phyloP scores from a whole-genome alignment of 2,329 filamentous ascomycete species.

The Botrytis squamosa region DNA sequence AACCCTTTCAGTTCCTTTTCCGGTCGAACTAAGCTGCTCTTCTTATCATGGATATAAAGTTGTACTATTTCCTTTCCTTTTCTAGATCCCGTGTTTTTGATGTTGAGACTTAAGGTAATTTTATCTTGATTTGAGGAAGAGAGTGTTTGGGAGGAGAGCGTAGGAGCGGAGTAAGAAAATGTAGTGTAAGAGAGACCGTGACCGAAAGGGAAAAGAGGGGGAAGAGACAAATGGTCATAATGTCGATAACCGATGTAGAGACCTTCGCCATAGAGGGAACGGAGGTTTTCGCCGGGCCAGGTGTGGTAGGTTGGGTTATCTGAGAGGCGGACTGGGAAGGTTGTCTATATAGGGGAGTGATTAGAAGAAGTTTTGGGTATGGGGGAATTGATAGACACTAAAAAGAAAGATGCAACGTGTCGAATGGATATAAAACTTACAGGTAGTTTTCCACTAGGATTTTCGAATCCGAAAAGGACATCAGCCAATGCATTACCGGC shows the following conservation, averaged over 20 bases:
- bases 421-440: conserved; percentile 26
- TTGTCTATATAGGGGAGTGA: conserved; percentile 45
- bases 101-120: conserved; percentile 43
- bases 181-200: conserved; percentile 72
- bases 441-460: conserved; percentile 67
- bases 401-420: background rate
- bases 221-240: conserved; percentile 61
- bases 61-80: conserved; percentile 65
- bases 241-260: conserved; percentile 72
- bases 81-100: conserved; percentile 59
- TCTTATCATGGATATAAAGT: conserved; percentile 63
- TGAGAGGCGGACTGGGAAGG: conserved; percentile 62
- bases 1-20: conserved; percentile 72
- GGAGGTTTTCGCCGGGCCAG: conserved; percentile 69
- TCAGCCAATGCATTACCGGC: conserved; percentile 67
- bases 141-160: conserved; percentile 47
- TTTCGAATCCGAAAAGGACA: conserved; percentile 61
- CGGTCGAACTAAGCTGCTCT: conserved; percentile 61
- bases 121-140: conserved; percentile 29
- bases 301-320: conserved; percentile 71
- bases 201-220: conserved; percentile 68
- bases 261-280: conserved; percentile 69
- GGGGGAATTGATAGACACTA: background rate
- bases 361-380: conserved; percentile 18
- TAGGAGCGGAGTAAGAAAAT: conserved; percentile 62